Conservation (phyloP, 1,139 yeast species). For the Nakaseomyces delphensis region DNA sequence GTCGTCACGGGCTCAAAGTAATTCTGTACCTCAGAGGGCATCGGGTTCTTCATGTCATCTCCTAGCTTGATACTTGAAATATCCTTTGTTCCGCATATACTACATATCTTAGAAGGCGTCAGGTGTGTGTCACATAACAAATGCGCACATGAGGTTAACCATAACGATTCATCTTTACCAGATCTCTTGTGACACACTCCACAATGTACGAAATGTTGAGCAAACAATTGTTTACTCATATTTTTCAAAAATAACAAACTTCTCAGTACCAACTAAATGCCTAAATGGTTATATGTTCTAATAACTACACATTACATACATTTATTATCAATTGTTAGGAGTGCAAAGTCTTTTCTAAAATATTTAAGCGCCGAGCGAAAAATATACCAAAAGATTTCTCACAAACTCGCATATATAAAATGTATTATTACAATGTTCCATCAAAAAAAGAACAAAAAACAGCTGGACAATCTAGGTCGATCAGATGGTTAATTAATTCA, state of each 20-base stretch:
- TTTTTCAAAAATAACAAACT: too few relatives aligned
- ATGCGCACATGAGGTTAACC: conserved; percentile 27
- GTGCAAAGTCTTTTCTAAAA: too few relatives aligned
- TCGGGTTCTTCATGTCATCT: conserved; percentile 10
- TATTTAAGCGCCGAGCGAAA: too few relatives aligned
- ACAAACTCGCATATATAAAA: too few relatives aligned
- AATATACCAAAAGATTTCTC: too few relatives aligned
- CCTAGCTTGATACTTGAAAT: conserved; percentile 16
- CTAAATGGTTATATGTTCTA: background rate
- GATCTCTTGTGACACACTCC: conserved; percentile 19
- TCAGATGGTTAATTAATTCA: too few relatives aligned
- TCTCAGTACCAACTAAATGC: too few relatives aligned
- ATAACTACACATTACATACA: too few relatives aligned
- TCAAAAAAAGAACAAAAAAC: too few relatives aligned
- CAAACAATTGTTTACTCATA: conserved; percentile 8
- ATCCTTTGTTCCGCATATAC: conserved; percentile 17
- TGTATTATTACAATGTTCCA: too few relatives aligned
- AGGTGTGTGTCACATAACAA: conserved; percentile 20
- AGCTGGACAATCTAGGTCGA: too few relatives aligned
- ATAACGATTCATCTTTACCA: conserved; percentile 16
- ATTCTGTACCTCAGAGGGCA: conserved; percentile 21
- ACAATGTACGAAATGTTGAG: conserved; percentile 22
- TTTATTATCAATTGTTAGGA: too few relatives aligned
- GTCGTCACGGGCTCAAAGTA: conserved; percentile 23
- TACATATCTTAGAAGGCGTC: conserved; percentile 12